Base-by-base conservation (phyloP, 1,284 basidiomycete genomes). In the Neonothopanus nambi region DNA sequence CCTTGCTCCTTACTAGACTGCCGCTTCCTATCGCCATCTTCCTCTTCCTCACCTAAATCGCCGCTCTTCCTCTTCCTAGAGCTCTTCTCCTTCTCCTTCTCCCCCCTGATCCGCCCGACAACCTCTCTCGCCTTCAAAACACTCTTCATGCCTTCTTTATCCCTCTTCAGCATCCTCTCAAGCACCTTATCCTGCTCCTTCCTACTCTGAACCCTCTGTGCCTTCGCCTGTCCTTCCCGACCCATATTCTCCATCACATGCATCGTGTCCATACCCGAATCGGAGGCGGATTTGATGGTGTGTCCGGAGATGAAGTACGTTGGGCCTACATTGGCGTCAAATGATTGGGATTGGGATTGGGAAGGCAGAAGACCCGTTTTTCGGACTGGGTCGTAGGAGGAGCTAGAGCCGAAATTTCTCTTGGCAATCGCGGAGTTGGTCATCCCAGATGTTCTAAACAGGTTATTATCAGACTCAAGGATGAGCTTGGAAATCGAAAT, bases 301-400 rank as follows among this genome's bases (percentile, higher is more conserved):
- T 87, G 82, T 2, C 90, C 89, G 0, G 84, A 83, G n/a, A 95
- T 77, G 43, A 94, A 75, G 63, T 94, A 95, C 6, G 90, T 91
- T n/a, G 90, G 75, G 1, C 79, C 77, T 8, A 72, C 73, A 11
- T 67, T 69, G 53, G 70, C 61, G 4, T 67, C 54, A 7, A 72
- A 59, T 28, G 73, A 59, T 21, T 70, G 66, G 42, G 21, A 33
- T 24, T 8, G 30, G 30, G 35, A 24, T 41, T 47, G 20, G 13
- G 21, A 15, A 9, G 90, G 87, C 58, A 83, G 76, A 12, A 92
- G 73, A 3, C 89, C 88, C 85, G 83, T 85, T 65, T 89, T 82
- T 15, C 77, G 77, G 1, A 72, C 67, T 1, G 87, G 85, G 60
- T 93, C 88, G 61, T 82, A 89, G 0, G 74, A 64, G 8, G 45